These are phyloP conservation scores for Ogataea glucozyma DNA, from an alignment of 805 yeast species.

Conservation along the genomic window DNA sequence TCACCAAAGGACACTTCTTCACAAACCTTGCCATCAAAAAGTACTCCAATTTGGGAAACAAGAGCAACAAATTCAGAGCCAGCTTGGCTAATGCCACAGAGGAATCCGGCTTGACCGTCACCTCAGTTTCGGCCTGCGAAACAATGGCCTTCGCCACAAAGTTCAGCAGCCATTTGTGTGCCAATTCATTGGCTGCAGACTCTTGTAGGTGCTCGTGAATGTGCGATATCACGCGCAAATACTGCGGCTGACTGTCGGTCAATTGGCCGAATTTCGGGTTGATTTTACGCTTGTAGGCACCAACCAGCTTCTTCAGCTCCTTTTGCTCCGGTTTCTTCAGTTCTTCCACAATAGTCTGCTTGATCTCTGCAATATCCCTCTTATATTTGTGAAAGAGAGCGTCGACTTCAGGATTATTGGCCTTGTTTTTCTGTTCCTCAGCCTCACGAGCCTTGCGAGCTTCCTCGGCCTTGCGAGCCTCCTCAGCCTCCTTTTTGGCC, in stretches of 20 bases:
- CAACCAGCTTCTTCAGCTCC: constrained; percentile 52
- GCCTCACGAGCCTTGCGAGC: constrained; percentile 27
- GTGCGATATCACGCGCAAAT: constrained; percentile 51
- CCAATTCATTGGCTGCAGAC: constrained; percentile 49
- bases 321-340: constrained; percentile 42
- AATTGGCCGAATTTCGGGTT: constrained; percentile 92
- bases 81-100: constrained; percentile 79
- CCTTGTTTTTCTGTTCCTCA: constrained; percentile 30
- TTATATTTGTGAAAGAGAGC: constrained; percentile 48
- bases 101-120: constrained; percentile 71
- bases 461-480: constrained; percentile 28
- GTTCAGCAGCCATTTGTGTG: constrained; percentile 74
- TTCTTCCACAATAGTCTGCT: constrained; percentile 55
- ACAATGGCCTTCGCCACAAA: constrained; percentile 83
- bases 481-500: constrained; percentile 17
- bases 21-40: constrained; percentile 76
- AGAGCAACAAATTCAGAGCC: constrained; percentile 51
- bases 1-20: constrained; percentile 85
- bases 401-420: constrained; percentile 42
- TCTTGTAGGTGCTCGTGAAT: constrained; percentile 50
- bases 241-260: constrained; percentile 67
- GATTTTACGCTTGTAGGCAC: constrained; percentile 68
- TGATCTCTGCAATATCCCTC: constrained; percentile 56
- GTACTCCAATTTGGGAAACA: constrained; percentile 52
- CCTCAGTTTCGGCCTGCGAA: constrained; percentile 91